phyloP scores from a whole-genome alignment of 2,329 filamentous ascomycete genomes.

The Colletotrichum cuscutae region DNA sequence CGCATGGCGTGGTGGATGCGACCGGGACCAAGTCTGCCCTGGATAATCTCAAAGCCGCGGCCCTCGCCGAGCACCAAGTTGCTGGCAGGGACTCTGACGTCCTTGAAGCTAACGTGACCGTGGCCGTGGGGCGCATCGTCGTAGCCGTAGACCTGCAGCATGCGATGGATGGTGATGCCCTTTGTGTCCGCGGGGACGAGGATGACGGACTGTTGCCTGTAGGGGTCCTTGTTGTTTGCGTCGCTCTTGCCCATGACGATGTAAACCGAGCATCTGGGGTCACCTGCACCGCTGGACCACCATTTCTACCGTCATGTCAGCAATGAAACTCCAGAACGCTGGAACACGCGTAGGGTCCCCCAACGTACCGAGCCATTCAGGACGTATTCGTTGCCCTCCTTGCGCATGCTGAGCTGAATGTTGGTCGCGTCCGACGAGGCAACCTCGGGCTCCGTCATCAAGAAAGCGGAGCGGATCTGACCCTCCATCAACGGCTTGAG shows the following conservation, averaged over 20 bases:
- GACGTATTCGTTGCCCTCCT: constrained; percentile 88
- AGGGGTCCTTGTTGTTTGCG: constrained; percentile 77
- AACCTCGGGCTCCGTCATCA: constrained; percentile 93
- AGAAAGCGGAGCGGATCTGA: constrained; percentile 87
- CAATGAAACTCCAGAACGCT: accelerated
- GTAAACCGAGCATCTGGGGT: constrained; percentile 91
- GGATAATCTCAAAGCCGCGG: constrained; percentile 97
- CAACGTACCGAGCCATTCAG: constrained; percentile 81
- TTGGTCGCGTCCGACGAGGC: constrained; percentile 94
- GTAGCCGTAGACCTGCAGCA: constrained; percentile 94
- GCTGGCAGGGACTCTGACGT: constrained; percentile 85
- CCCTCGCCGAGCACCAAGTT: constrained; percentile 94
- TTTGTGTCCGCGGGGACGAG: constrained; percentile 84
- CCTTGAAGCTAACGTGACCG: constrained; percentile 88
- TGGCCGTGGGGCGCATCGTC: constrained; percentile 99
- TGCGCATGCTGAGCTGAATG: constrained; percentile 84
- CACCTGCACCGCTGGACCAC: constrained; percentile 97
- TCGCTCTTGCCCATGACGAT: constrained; percentile 97
- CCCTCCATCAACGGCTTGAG: constrained; percentile 83
- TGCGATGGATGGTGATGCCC: constrained; percentile 92
- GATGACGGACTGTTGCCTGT: constrained; percentile 93
- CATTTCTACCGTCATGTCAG: constrained; percentile 75
- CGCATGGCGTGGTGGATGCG: constrained; percentile 99
- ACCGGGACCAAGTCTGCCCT: constrained; percentile 93
- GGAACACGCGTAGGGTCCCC: too few species aligned